Base-by-base conservation (phyloP, 352 stramenopile species). In the Hyaloperonospora brassicae region DNA sequence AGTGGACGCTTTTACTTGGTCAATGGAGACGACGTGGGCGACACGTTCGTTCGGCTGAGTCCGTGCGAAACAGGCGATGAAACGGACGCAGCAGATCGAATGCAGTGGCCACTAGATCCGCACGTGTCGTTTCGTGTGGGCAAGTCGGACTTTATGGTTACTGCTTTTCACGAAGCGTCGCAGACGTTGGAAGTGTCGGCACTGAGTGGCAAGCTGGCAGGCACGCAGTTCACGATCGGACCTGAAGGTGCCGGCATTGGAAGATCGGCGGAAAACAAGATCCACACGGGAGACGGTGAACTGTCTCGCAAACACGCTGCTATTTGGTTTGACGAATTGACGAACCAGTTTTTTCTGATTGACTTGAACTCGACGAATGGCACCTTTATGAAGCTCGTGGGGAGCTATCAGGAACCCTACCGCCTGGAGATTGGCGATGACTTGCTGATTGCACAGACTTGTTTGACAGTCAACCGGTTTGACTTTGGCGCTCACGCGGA, bases 301-400 rank as follows among this genome's bases (percentile, higher is more conserved):
- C 67, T 98, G 2, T 98, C 88, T 25, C 78, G 95, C 22, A 89
- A 90, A 62, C 95, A 98, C 66, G 95, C 88, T 34, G 75, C 78
- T 7, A 96, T 98, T 59, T 84, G 95, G 64, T 98, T 96, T 55
- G 74, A 96, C 47, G 72, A 85, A 13, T 59, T 86, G 30, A 86
- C 76, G 34, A 72, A 78, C 51, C 66, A 72, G 43, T 93, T 92
- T 58, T 92, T 87, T 52, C 59, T 96, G 7, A 72, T 86, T 50
- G 89, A 97, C 57, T 57, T 96, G 23, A 75, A 82, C 17, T 95
- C 84, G 24, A 95, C 87, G 8, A 97, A 97, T 58, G 82, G 85
- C 30, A 98, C 95, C 42, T 98, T 98, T 72, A 98, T 98, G 90
- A 91, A 96, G 66, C 83, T 98, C 21, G 80, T 85, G 21, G 93